Evolutionary conservation across 139 green algal genomes (phyloP), one percentile per base, ranked within the genome.

Genomic region (Yamagishiella unicocca): DNA sequence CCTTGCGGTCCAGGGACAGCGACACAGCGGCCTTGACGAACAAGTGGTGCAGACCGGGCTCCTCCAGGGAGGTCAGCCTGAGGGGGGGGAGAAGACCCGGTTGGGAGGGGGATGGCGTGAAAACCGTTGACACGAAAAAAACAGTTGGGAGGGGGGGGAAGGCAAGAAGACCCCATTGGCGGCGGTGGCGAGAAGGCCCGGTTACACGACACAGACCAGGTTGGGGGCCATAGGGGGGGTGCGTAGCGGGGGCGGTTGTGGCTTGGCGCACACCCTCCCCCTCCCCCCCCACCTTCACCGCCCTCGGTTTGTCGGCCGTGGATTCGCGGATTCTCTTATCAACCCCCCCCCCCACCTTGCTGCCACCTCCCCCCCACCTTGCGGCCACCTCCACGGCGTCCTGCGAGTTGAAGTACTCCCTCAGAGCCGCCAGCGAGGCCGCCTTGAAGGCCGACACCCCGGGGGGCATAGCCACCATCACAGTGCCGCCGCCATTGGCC

Each of bases 1-100:
- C 93, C 21, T 92, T 91, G 29, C 96, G 85, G 92, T 99, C 97
- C 90, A 99, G 94, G 8, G 93, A 89, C 87, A 96, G 89, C 42
- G 92, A 89, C 17, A 99, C 80, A 1, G 94, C 88, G 53, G 95
- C 92, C 92, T 98, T 99, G 43, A 99, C 94, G 90, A 98, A 96
- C 70, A 99, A 94, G 75, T 98, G 95, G 85, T 96, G 92, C 81
- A 98, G 95, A 53, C 95, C 97, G 2, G 96, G 95, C 87, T 98
- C 89, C 7, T 96, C 91, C 50, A 98, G 90, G 82, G 97, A 94
- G 2, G 83, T 31, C 67, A 99, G 89, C 61, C 92, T 90, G 76
- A 2, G 55, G 37, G 38, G 31, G 53, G 53, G 21, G 50, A 50
- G 42, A 14, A n/a, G n/a, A n/a, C n/a, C n/a, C n/a, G n/a, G n/a